These are phyloP conservation scores for Chimonanthus praecox DNA, from an alignment of 164 flowering plant genomes.

Conservation along the genomic window DNA sequence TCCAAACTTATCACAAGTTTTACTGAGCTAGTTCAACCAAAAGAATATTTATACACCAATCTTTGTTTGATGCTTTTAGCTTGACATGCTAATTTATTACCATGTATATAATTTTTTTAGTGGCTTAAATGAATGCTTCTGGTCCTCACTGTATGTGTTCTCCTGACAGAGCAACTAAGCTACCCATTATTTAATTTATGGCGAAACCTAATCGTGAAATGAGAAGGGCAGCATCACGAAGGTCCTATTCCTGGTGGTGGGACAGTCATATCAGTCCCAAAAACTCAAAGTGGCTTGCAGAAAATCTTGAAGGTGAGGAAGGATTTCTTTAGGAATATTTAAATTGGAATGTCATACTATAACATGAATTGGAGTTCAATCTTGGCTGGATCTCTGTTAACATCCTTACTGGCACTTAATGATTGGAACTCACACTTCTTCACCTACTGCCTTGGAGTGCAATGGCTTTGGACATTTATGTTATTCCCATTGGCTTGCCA, in stretches of 20 bases:
- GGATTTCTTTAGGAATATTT: too few relatives aligned
- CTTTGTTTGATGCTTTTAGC: too few relatives aligned
- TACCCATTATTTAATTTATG: not conserved
- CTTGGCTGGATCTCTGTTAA: not conserved
- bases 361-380: not conserved
- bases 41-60: too few relatives aligned
- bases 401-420: not conserved
- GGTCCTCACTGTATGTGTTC: not conserved
- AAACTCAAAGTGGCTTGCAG: constrained; percentile 80
- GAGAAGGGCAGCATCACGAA: constrained; percentile 46
- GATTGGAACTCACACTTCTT: too few relatives aligned
- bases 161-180: not conserved
- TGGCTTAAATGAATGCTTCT: not conserved
- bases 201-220: constrained; percentile 12
- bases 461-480: not conserved
- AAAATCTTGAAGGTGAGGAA: constrained; percentile 68
- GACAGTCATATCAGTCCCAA: constrained; percentile 80
- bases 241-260: constrained; percentile 91
- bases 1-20: not conserved
- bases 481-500: not conserved
- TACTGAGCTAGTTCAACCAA: not conserved
- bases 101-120: not conserved
- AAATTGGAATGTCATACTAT: not conserved
- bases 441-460: too few relatives aligned
- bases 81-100: not conserved